Conservation (phyloP, 441 rosid genomes). For the Capsella rubella region DNA sequence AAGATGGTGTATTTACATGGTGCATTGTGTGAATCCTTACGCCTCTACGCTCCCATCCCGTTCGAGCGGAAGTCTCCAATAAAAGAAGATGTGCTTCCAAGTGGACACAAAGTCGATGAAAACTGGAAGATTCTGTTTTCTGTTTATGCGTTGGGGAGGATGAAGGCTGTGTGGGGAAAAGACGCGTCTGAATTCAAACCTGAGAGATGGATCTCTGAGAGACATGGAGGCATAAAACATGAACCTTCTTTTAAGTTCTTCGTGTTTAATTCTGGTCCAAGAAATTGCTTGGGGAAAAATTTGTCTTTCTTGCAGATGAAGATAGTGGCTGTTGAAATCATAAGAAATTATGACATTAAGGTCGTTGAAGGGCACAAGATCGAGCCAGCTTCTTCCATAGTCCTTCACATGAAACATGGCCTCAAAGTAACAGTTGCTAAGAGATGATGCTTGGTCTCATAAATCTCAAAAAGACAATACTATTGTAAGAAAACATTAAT, state of each 20-base stretch:
- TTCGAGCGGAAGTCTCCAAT: conserved; percentile 38
- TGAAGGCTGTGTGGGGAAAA: conserved; percentile 45
- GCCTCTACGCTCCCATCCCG: conserved; percentile 50
- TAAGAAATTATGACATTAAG: conserved; percentile 42
- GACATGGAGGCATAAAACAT: conserved; percentile 40
- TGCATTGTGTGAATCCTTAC: conserved; percentile 46
- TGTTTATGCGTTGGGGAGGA: conserved; percentile 47
- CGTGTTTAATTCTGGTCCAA: conserved; percentile 47
- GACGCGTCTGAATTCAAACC: conserved; percentile 48
- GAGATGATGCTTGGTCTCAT: conserved; percentile 32
- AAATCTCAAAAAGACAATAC: neutral
- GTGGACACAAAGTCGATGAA: conserved; percentile 42
- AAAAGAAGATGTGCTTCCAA: conserved; percentile 47
- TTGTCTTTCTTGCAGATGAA: conserved; percentile 51
- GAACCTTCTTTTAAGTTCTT: conserved; percentile 50
- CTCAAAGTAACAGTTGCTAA: conserved; percentile 32
- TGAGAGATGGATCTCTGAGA: conserved; percentile 43
- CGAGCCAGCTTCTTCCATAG: conserved; percentile 25
- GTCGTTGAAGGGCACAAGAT: conserved; percentile 38
- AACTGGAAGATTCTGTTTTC: conserved; percentile 40
- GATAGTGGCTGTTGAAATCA: conserved; percentile 34
- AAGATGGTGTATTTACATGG: conserved; percentile 50
- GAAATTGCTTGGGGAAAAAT: conserved; percentile 52
- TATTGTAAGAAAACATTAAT: neutral
- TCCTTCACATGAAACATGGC: conserved; percentile 43